Evolutionary conservation across 495 filamentous ascomycete genomes (phyloP).

Genomic region (Jackrogersella multiformis): DNA sequence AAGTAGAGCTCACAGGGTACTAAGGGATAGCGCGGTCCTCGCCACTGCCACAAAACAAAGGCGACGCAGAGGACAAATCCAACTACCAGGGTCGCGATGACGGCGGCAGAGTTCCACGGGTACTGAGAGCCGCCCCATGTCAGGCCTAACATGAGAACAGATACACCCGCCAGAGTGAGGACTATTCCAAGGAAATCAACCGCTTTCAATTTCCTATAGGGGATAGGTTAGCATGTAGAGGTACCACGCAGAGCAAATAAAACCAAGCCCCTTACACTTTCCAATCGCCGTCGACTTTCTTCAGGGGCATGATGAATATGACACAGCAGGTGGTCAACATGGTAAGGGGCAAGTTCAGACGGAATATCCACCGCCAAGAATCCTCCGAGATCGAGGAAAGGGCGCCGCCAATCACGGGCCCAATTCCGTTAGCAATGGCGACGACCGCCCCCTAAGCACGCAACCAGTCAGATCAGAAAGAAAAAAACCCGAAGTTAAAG

Average conservation of each 20-base stretch:
- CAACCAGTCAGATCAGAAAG: not conserved
- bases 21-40: constrained; percentile 46
- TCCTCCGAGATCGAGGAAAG: constrained; percentile 51
- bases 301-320: constrained; percentile 62
- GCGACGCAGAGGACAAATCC: constrained; percentile 53
- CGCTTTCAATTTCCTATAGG: constrained; percentile 53
- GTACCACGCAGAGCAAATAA: not conserved
- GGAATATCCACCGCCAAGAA: constrained; percentile 67
- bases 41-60: constrained; percentile 64
- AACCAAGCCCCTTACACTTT: constrained; percentile 43
- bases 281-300: constrained; percentile 61
- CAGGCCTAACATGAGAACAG: constrained; percentile 48
- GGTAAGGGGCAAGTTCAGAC: constrained; percentile 60
- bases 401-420: constrained; percentile 64
- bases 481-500: not conserved
- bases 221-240: not conserved
- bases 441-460: constrained; percentile 56
- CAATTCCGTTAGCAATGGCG: constrained; percentile 63
- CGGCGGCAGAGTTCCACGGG: constrained; percentile 59
- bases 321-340: constrained; percentile 54
- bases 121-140: constrained; percentile 64
- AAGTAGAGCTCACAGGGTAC: constrained; percentile 44
- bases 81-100: constrained; percentile 58
- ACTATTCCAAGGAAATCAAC: constrained; percentile 57
- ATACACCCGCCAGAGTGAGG: constrained; percentile 33